These are phyloP conservation scores for Cordyceps militaris DNA, from an alignment of 2,329 filamentous ascomycete genomes.

Conservation along the genomic window DNA sequence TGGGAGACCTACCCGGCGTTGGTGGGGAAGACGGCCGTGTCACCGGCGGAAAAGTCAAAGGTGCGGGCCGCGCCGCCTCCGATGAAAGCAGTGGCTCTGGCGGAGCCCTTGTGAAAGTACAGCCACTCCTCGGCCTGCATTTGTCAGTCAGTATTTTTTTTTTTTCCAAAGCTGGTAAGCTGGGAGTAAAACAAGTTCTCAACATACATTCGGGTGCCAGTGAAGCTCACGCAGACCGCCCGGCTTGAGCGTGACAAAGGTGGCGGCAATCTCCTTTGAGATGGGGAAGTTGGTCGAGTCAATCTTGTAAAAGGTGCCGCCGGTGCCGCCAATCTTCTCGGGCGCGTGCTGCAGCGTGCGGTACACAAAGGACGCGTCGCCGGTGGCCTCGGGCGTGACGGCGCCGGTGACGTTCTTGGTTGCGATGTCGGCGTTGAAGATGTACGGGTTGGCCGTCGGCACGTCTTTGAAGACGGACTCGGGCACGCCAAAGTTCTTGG, in stretches of 20 bases:
- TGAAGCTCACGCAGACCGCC: slow-evolving; percentile 58
- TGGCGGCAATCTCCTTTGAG: slow-evolving; percentile 57
- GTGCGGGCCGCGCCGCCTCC: slow-evolving; percentile 54
- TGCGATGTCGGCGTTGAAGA: slow-evolving; percentile 49
- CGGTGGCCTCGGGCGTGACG: slow-evolving; percentile 41
- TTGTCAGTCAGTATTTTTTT: not conserved
- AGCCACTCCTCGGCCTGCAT: slow-evolving; percentile 60
- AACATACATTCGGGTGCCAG: slow-evolving; percentile 57
- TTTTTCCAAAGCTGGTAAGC: not conserved
- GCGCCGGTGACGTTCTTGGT: slow-evolving; percentile 30
- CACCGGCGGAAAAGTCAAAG: slow-evolving; percentile 61
- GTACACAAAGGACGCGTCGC: slow-evolving; percentile 57
- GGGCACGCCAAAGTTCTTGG: slow-evolving; percentile 62
- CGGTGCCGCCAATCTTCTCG: slow-evolving; percentile 52
- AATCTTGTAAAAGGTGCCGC: slow-evolving; percentile 56
- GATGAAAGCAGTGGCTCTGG: slow-evolving; percentile 57
- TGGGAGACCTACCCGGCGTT: slow-evolving; percentile 42
- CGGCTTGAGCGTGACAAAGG: slow-evolving; percentile 57
- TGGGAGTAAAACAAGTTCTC: too few species aligned
- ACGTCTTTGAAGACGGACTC: slow-evolving; percentile 52
- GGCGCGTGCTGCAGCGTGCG: slow-evolving; percentile 48
- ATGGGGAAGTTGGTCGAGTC: slow-evolving; percentile 62
- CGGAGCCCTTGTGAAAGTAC: slow-evolving; percentile 59
- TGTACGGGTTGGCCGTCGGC: slow-evolving; percentile 53
- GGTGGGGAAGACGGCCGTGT: slow-evolving; percentile 61